These are phyloP conservation scores for Trametes cinnabarina DNA, from an alignment of 768 basidiomycete species.

Conservation along the genomic window DNA sequence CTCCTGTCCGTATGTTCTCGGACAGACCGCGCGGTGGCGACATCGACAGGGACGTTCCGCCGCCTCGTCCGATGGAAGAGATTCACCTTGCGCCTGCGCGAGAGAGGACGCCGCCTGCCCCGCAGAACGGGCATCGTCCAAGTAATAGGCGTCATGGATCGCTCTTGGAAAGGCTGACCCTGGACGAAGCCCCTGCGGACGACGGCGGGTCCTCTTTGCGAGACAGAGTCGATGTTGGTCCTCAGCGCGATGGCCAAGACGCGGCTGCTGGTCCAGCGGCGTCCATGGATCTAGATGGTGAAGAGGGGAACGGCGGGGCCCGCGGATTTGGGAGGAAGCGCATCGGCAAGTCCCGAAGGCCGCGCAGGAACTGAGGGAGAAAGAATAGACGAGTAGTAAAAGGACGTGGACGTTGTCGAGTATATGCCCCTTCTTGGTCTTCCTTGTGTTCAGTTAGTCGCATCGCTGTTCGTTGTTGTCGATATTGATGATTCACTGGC, in stretches of 20 bases:
- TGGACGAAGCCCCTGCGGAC: constrained; percentile 16
- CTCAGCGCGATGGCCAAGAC: constrained; percentile 19
- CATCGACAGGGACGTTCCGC: neutral
- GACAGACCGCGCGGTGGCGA: neutral
- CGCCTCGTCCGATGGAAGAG: neutral
- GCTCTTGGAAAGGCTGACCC: constrained; percentile 38
- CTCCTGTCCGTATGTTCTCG: neutral
- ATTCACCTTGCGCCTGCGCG: constrained; percentile 1
- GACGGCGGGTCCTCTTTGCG: constrained; percentile 30
- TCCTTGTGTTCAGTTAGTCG: constrained; percentile 7
- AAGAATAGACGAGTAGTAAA: too few species aligned
- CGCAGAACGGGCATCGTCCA: constrained; percentile 7
- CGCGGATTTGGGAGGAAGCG: constrained; percentile 8
- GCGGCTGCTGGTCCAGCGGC: neutral
- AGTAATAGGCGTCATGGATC: constrained; percentile 31
- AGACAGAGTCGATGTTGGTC: constrained; percentile 38
- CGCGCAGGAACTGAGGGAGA: constrained; percentile 2
- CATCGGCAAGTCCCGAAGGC: constrained; percentile 2
- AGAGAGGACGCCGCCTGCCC: neutral
- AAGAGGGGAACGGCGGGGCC: neutral
- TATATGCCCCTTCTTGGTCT: neutral
- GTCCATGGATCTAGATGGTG: constrained; percentile 10
- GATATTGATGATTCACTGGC: neutral
- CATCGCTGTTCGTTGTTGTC: constrained; percentile 8
- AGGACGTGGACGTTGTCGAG: neutral